Evolutionary conservation across 2,329 filamentous ascomycete species (phyloP).

Genomic region (Chaetomium sp.): DNA sequence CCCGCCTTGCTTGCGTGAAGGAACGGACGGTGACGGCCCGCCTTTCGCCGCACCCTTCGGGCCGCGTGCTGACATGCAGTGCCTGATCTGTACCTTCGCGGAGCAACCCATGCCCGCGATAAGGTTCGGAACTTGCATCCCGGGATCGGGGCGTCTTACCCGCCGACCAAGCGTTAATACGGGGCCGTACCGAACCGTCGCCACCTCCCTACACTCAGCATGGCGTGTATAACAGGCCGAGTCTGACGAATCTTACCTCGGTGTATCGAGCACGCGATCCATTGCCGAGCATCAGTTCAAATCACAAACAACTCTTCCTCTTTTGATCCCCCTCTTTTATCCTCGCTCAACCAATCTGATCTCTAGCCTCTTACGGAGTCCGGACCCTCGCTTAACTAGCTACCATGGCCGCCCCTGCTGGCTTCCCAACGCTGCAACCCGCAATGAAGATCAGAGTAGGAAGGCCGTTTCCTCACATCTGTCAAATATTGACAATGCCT

Average conservation of each 20-base stretch:
- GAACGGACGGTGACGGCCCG: neutral
- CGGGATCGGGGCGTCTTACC: neutral
- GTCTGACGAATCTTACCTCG: neutral
- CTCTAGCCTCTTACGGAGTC: neutral
- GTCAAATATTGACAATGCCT: neutral
- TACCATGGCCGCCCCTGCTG: neutral
- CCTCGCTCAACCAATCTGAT: neutral
- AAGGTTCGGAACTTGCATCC: neutral
- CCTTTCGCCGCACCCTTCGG: neutral
- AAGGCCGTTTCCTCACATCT: neutral
- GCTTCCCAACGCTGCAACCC: neutral
- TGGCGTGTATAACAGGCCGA: neutral
- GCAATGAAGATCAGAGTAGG: neutral
- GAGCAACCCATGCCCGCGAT: neutral
- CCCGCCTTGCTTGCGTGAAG: neutral
- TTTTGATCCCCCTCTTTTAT: neutral
- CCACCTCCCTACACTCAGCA: neutral
- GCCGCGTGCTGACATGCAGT: neutral
- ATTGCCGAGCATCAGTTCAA: neutral
- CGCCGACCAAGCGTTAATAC: neutral
- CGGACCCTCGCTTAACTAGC: neutral
- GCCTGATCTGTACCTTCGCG: neutral
- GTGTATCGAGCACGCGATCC: neutral
- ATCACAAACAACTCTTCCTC: neutral
- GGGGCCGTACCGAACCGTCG: neutral